These are phyloP conservation scores for Aureobasidium sp. DNA, from an alignment of 2,329 filamentous ascomycete species.

Conservation along the genomic window DNA sequence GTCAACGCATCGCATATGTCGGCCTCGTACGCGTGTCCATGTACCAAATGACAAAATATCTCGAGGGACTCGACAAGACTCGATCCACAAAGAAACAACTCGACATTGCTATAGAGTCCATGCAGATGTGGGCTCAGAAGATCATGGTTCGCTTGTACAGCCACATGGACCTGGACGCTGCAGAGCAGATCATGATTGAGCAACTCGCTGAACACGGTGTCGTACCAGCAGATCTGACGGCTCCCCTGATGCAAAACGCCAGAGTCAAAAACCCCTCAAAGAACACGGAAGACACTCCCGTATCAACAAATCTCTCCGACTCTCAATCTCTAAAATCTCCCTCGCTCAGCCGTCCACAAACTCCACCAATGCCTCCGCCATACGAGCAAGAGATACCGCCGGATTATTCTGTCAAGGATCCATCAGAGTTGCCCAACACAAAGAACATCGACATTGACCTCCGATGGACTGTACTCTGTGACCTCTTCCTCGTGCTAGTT, in stretches of 20 bases:
- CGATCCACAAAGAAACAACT: constrained; percentile 67
- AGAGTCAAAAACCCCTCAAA: constrained; percentile 73
- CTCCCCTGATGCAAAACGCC: constrained; percentile 82
- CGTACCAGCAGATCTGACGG: constrained; percentile 72
- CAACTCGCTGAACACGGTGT: constrained; percentile 91
- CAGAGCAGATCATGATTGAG: constrained; percentile 97
- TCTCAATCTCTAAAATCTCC: constrained; percentile 22
- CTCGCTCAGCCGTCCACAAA: constrained; percentile 33
- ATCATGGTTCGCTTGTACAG: constrained; percentile 93
- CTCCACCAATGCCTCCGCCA: constrained; percentile 40
- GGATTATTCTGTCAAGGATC: constrained; percentile 71
- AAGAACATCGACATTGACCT: constrained; percentile 91
- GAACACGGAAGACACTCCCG: background rate
- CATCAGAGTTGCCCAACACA: constrained; percentile 72
- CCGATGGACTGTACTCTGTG: constrained; percentile 93
- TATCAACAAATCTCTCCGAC: constrained; percentile 18
- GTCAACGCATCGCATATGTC: constrained; percentile 92
- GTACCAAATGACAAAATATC: constrained; percentile 64
- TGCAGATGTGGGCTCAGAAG: constrained; percentile 95
- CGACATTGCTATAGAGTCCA: constrained; percentile 63
- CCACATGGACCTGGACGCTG: constrained; percentile 91
- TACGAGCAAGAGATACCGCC: constrained; percentile 58
- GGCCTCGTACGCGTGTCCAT: constrained; percentile 79
- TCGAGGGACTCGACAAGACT: constrained; percentile 55
- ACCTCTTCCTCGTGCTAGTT: constrained; percentile 90